Base-by-base conservation (phyloP, 176 grass and related monocot species). In the Phoenix dactylifera region DNA sequence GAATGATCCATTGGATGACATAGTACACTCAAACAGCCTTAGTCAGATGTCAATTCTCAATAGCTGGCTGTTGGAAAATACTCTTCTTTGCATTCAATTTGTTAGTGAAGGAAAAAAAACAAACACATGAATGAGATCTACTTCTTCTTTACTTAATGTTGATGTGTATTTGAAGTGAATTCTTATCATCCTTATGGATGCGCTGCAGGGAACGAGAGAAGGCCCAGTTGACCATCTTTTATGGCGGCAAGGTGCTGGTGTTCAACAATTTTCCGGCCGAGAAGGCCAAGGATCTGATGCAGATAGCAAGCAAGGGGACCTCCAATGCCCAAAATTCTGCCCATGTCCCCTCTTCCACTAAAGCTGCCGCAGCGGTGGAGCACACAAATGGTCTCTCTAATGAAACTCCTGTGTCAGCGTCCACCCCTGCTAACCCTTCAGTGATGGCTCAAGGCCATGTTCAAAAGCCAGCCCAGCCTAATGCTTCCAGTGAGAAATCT, bases 261-360 rank as follows among this genome's bases (percentile, higher is more conserved):
- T 98, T 98, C 56, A 66, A 98, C 58, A 82, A 93, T 72, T 98
- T 98, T 76, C 94, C 94, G 0, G 82, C 88, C 7, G 85, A 92
- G 72, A 98, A 93, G 77, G 94, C 88, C 18, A 81, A 93, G 62
- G 82, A 90, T 63, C 76, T 98, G 66, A 80, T 98, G 81, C 88
- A 76, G 76, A 64, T 98, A 16, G 94, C 85, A 52, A 74, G 73
- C 67, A 92, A 86, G 67, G 76, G 79, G 65, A 83, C 20, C 82
- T 55, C 78, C 15, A 65, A 64, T 24, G 50, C 63, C 48, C 58
- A 77, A 24, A 57, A 68, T 22, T 60, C 17, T 22, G 63, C 15
- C 62, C 14, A 26, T 26, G 59, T 24, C 49, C 55, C 73, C 18
- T 16, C 75, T 54, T 22, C 83, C 56, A 14, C 35, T 44, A 44